Percentiles rank a stretch among this genome's conserved stretches.
phyloP scores from a whole-genome alignment of 2,329 filamentous ascomycete species.

The Fusarium decemcellulare region DNA sequence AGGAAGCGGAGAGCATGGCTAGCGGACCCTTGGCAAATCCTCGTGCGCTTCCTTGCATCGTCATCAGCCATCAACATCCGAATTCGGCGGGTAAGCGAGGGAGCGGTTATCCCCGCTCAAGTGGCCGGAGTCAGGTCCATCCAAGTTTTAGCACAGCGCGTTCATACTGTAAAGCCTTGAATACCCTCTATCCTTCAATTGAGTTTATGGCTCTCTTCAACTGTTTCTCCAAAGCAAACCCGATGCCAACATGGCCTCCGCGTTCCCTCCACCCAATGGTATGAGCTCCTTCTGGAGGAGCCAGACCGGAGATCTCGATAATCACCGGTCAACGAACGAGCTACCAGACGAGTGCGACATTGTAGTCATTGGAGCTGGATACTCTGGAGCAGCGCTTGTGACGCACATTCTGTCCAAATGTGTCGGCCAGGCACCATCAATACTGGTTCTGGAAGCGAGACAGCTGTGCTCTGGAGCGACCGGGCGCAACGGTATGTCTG shows the following conservation, averaged over 20 bases:
- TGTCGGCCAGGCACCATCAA: slow-evolving; percentile 33
- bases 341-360: slow-evolving; percentile 59
- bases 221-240: neutral
- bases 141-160: no score
- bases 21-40: neutral
- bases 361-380: slow-evolving; percentile 63
- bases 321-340: neutral
- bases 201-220: neutral
- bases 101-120: neutral
- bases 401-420: slow-evolving; percentile 55
- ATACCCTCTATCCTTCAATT: neutral
- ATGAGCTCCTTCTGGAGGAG: slow-evolving; percentile 34
- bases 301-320: slow-evolving; percentile 3
- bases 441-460: slow-evolving; percentile 53
- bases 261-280: slow-evolving; percentile 8
- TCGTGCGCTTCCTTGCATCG: neutral
- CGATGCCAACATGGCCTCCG: neutral
- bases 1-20: neutral
- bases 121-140: neutral
- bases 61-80: neutral
- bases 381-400: slow-evolving; percentile 59
- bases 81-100: neutral
- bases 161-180: no score
- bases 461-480: slow-evolving; percentile 55
- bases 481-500: slow-evolving; percentile 51